Conservation (phyloP, 768 basidiomycete genomes). For the Arthromyces matolae region DNA sequence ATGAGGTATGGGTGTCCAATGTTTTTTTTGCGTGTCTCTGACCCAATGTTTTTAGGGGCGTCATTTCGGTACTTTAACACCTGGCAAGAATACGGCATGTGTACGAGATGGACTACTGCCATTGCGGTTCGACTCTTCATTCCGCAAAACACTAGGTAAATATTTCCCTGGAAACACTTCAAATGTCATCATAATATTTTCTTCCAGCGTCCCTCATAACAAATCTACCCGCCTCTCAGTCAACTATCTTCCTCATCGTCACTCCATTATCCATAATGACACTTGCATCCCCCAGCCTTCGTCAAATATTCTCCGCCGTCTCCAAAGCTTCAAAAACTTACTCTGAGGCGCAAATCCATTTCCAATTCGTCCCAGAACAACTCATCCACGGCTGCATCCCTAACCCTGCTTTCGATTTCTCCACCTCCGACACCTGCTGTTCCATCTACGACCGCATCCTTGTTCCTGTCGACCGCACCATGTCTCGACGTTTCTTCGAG, state of each 20-base stretch:
- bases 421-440: constrained; percentile 51
- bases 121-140: constrained; percentile 58
- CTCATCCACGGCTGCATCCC: constrained; percentile 47
- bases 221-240: constrained; percentile 32
- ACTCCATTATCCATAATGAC: constrained; percentile 59
- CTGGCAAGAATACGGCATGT: constrained; percentile 47
- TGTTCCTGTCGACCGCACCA: constrained; percentile 54
- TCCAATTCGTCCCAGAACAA: constrained; percentile 74
- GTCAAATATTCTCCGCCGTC: constrained; percentile 62
- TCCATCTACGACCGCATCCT: constrained; percentile 73
- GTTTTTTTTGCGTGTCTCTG: constrained; percentile 3
- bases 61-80: constrained; percentile 54
- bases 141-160: constrained; percentile 65
- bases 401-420: constrained; percentile 35
- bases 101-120: constrained; percentile 56
- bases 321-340: constrained; percentile 52
- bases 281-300: constrained; percentile 61
- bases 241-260: constrained; percentile 65
- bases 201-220: constrained; percentile 47
- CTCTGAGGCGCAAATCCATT: constrained; percentile 49
- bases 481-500: constrained; percentile 50
- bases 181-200: constrained; percentile 1
- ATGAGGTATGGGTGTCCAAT: constrained; percentile 47
- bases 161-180: not conserved
- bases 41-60: constrained; percentile 41